Conservation (phyloP, 2,329 filamentous ascomycete genomes). For the Alternaria postmessia region DNA sequence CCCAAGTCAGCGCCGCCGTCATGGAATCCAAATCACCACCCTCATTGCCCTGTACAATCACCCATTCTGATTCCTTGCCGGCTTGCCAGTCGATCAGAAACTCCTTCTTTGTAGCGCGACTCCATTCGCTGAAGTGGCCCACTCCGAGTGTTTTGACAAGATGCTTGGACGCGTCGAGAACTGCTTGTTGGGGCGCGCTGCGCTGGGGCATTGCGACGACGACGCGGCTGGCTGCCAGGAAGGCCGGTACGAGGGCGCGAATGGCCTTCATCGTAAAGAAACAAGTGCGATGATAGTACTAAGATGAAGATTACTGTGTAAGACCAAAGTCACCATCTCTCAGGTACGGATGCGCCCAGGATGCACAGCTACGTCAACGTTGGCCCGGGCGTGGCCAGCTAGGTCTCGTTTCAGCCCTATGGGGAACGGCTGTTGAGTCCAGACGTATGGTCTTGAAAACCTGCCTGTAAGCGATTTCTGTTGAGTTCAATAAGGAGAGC, state of each 20-base stretch:
- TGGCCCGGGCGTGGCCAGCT: slow-evolving; percentile 7
- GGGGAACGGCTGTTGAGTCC: neutral
- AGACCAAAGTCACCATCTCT: neutral
- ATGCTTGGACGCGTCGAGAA: slow-evolving; percentile 23
- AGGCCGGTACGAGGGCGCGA: slow-evolving; percentile 20
- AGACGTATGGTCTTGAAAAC: neutral
- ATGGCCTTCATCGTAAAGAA: slow-evolving; percentile 28
- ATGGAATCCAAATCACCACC: slow-evolving; percentile 57
- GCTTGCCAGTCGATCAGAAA: slow-evolving; percentile 60
- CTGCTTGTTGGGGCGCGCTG: slow-evolving; percentile 26
- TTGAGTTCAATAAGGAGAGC: neutral
- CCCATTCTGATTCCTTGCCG: slow-evolving; percentile 54
- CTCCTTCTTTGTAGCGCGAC: slow-evolving; percentile 55
- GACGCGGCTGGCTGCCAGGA: slow-evolving; percentile 21
- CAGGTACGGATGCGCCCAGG: slow-evolving; percentile 8
- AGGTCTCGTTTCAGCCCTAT: slow-evolving; percentile 16
- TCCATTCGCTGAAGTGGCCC: slow-evolving; percentile 61
- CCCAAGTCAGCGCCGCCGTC: slow-evolving; percentile 58
- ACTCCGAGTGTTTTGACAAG: slow-evolving; percentile 44
- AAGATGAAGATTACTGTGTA: neutral
- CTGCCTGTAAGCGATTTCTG: neutral
- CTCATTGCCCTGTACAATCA: slow-evolving; percentile 58
- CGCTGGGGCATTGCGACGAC: slow-evolving; percentile 27
- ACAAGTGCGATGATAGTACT: slow-evolving; percentile 4
- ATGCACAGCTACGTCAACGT: slow-evolving; percentile 13